These are phyloP conservation scores for Mycosphaerella arachidis DNA, from an alignment of 2,329 filamentous ascomycete species.

Conservation along the genomic window DNA sequence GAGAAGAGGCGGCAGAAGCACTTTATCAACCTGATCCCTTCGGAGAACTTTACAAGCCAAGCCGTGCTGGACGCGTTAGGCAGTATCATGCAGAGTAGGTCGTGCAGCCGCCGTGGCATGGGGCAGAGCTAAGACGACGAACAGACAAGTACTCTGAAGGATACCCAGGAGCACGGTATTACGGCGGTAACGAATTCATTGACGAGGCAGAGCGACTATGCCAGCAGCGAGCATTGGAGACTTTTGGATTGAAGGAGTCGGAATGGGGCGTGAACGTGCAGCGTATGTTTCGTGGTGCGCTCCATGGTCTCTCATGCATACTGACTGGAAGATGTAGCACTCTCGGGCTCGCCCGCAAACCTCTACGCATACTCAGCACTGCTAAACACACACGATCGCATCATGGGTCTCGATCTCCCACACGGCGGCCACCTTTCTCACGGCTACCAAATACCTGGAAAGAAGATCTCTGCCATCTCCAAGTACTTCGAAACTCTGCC, in stretches of 20 bases:
- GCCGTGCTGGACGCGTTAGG: slow-evolving; percentile 86
- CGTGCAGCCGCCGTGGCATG: not conserved
- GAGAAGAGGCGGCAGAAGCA: slow-evolving; percentile 96
- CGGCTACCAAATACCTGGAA: slow-evolving; percentile 92
- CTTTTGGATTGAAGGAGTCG: slow-evolving; percentile 77
- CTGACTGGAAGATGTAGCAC: slow-evolving; percentile 18
- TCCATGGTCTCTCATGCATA: not conserved
- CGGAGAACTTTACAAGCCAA: slow-evolving; percentile 92
- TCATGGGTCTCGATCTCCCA: slow-evolving; percentile 94
- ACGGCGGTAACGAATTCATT: slow-evolving; percentile 98
- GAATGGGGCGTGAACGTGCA: slow-evolving; percentile 99
- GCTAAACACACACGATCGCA: slow-evolving; percentile 88
- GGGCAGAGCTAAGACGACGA: not conserved
- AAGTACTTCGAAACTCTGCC: slow-evolving; percentile 99
- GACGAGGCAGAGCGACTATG: slow-evolving; percentile 92
- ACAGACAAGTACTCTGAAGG: slow-evolving; percentile 93
- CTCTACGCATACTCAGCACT: slow-evolving; percentile 97
- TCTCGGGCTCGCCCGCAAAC: slow-evolving; percentile 81
- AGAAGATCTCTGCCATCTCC: slow-evolving; percentile 98
- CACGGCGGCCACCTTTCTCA: slow-evolving; percentile 94
- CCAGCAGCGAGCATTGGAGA: slow-evolving; percentile 86
- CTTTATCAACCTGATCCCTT: slow-evolving; percentile 96
- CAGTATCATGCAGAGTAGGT: slow-evolving; percentile 88
- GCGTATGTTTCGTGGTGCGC: slow-evolving; percentile 52
- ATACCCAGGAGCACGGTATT: slow-evolving; percentile 97